These are phyloP conservation scores for Diaporthe sp. DNA, from an alignment of 2,329 filamentous ascomycete genomes.

Conservation along the genomic window DNA sequence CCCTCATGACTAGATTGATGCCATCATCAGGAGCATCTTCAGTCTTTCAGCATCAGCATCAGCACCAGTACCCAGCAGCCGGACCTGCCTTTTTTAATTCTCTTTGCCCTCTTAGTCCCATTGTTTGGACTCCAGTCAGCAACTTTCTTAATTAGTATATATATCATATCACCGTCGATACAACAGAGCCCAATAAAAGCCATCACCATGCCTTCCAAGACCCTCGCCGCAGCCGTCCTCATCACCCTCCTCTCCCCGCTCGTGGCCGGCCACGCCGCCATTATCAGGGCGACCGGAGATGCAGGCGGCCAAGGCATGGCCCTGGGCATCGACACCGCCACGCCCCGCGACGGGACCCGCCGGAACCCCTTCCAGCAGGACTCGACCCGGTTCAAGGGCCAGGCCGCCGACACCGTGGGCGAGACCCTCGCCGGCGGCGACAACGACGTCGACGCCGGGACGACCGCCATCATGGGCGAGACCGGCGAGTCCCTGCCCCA, in stretches of 20 bases:
- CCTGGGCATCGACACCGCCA: conserved; percentile 61
- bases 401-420: conserved; percentile 47
- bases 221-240: conserved; percentile 32
- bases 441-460: conserved; percentile 68
- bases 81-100: conserved; percentile 8
- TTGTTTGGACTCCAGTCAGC: background rate
- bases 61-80: conserved; percentile 20
- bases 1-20: background rate
- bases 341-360: conserved; percentile 70
- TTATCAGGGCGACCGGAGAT: conserved; percentile 67
- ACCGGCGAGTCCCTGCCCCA: conserved; percentile 69
- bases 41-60: conserved; percentile 24
- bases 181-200: background rate
- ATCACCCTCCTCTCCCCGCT: conserved; percentile 58
- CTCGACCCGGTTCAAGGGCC: conserved; percentile 66
- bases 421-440: conserved; percentile 58
- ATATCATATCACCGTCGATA: background rate
- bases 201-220: conserved; percentile 16
- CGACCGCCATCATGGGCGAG: conserved; percentile 65
- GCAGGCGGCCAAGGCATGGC: conserved; percentile 66
- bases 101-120: background rate
- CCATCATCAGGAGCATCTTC: conserved; percentile 21
- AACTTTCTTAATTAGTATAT: background rate
- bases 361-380: conserved; percentile 73
- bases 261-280: conserved; percentile 70